phyloP scores from a whole-genome alignment of 1,284 basidiomycete species.

The Apiotrichum porosum region DNA sequence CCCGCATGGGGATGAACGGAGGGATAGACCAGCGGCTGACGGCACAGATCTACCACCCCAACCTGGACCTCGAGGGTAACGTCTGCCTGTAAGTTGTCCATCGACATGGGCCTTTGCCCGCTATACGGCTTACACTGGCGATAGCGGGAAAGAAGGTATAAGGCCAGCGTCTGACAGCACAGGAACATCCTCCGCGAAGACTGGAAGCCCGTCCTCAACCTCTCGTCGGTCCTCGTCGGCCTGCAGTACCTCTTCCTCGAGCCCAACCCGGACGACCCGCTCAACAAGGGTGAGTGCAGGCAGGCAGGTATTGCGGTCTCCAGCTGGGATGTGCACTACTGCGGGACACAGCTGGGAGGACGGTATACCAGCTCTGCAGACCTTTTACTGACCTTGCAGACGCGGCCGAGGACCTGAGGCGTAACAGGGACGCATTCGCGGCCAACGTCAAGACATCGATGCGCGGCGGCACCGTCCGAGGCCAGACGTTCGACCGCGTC shows the following conservation, averaged over 20 bases:
- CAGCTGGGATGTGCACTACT: too few species aligned
- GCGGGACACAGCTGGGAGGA: too few species aligned
- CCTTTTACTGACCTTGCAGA: too few species aligned
- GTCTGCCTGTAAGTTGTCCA: conserved; percentile 62
- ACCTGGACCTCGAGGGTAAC: conserved; percentile 94
- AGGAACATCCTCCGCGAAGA: conserved; percentile 94
- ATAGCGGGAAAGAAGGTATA: too few species aligned
- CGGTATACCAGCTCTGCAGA: too few species aligned
- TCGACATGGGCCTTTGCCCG: too few species aligned
- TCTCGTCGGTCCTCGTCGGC: conserved; percentile 96
- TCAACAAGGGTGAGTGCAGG: conserved; percentile 89
- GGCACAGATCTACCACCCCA: conserved; percentile 98
- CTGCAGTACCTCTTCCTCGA: conserved; percentile 97
- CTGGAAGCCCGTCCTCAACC: conserved; percentile 96
- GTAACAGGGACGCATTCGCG: conserved; percentile 73
- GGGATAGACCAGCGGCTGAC: too few species aligned
- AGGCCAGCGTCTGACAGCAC: too few species aligned
- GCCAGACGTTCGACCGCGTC: conserved; percentile 72
- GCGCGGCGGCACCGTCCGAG: conserved; percentile 69
- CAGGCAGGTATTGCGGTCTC: too few species aligned
- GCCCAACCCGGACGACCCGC: conserved; percentile 95
- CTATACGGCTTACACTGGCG: too few species aligned
- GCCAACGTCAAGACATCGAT: conserved; percentile 78
- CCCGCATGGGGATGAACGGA: too few species aligned
- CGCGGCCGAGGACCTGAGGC: conserved; percentile 86